These are phyloP conservation scores for Colletotrichum incanum DNA, from an alignment of 2,329 filamentous ascomycete genomes.

Conservation along the genomic window DNA sequence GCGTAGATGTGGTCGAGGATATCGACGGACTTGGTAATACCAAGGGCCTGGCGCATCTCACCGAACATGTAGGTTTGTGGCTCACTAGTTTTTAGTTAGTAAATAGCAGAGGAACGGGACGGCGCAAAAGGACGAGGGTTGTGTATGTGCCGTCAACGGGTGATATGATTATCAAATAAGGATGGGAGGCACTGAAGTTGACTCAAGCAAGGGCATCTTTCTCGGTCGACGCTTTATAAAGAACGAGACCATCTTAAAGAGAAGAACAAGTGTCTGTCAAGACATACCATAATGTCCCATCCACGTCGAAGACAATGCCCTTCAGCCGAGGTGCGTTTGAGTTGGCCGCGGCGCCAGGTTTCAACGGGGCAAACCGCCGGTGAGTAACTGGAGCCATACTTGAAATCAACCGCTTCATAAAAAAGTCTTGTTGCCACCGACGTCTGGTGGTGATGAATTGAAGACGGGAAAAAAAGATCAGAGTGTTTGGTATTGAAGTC, in stretches of 20 bases:
- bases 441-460: neutral
- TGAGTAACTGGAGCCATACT: constrained; percentile 60
- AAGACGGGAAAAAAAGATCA: neutral
- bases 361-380: constrained; percentile 72
- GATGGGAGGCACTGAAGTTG: neutral
- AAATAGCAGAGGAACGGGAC: neutral
- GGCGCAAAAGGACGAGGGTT: neutral
- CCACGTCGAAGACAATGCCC: constrained; percentile 89
- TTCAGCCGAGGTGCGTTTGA: constrained; percentile 63
- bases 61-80: constrained; percentile 97
- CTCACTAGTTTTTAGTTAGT: constrained; percentile 67
- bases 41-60: constrained; percentile 84
- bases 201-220: neutral
- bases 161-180: too few relatives aligned
- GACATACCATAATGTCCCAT: constrained; percentile 92
- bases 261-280: neutral
- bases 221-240: neutral
- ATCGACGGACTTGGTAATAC: constrained; percentile 81
- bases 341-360: constrained; percentile 52
- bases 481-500: neutral
- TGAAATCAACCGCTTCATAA: constrained; percentile 52
- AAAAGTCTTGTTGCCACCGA: neutral
- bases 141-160: neutral
- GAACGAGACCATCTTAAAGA: too few relatives aligned
- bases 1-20: constrained; percentile 91